phyloP scores from a whole-genome alignment of 2,329 filamentous ascomycete genomes.

The Penicillium sp. region DNA sequence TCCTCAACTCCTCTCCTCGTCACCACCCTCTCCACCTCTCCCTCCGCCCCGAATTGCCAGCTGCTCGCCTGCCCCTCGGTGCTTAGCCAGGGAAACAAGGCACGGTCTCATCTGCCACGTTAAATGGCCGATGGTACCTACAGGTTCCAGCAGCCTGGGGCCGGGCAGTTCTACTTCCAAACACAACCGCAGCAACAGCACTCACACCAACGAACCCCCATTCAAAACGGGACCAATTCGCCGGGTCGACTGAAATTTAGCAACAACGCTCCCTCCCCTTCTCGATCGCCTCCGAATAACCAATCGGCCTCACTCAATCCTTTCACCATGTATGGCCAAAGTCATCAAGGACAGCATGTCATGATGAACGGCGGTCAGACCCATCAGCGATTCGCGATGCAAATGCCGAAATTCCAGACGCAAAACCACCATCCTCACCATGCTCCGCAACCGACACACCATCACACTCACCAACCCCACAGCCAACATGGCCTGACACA shows the following conservation, averaged over 20 bases:
- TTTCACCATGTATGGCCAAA: slow-evolving; percentile 54
- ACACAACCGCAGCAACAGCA: slow-evolving; percentile 48
- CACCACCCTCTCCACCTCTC: slow-evolving; percentile 31
- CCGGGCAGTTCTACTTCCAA: slow-evolving; percentile 55
- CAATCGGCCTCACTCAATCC: slow-evolving; percentile 48
- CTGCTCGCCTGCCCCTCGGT: slow-evolving; percentile 32
- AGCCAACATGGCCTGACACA: slow-evolving; percentile 50
- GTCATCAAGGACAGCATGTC: slow-evolving; percentile 53
- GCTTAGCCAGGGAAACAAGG: slow-evolving; percentile 37
- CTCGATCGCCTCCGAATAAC: slow-evolving; percentile 50
- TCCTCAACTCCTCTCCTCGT: slow-evolving; percentile 42
- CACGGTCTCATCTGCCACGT: slow-evolving; percentile 53
- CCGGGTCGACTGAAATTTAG: slow-evolving; percentile 51
- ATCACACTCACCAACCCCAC: slow-evolving; percentile 50
- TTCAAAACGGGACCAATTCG: slow-evolving; percentile 52
- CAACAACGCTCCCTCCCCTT: slow-evolving; percentile 53
- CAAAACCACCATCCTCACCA: slow-evolving; percentile 52
- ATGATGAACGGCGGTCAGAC: slow-evolving; percentile 55
- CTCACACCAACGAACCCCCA: slow-evolving; percentile 48
- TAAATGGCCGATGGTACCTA: slow-evolving; percentile 61
- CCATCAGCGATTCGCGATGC: slow-evolving; percentile 55
- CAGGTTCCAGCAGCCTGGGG: slow-evolving; percentile 58
- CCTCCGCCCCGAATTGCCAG: slow-evolving; percentile 31
- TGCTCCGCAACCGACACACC: slow-evolving; percentile 46
- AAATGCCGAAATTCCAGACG: slow-evolving; percentile 53